phyloP scores from a whole-genome alignment of 306 rosid species.

The Rosa chinensis region DNA sequence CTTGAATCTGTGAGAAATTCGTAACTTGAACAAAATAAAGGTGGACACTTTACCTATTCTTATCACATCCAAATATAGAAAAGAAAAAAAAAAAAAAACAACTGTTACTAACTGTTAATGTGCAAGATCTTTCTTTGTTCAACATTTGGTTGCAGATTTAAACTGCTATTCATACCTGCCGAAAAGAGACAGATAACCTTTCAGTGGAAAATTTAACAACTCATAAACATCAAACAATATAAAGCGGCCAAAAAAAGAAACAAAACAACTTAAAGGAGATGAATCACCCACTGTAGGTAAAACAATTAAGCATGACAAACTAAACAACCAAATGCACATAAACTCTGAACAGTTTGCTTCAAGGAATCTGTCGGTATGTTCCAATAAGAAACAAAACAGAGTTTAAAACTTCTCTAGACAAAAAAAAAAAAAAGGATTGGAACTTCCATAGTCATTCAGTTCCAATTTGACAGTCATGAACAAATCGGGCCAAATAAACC shows the following conservation, averaged over 20 bases:
- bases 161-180: constrained; percentile 50
- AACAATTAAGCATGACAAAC: background rate
- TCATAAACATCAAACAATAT: background rate
- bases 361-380: background rate
- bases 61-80: constrained; percentile 19
- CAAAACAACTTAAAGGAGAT: background rate
- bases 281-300: background rate
- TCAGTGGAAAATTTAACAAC: constrained; percentile 2
- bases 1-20: constrained; percentile 35
- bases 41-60: constrained; percentile 37
- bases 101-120: constrained; percentile 41
- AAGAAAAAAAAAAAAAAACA: background rate
- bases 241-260: background rate
- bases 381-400: background rate
- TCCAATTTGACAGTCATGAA: background rate
- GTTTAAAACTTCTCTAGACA: background rate
- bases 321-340: background rate
- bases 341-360: background rate
- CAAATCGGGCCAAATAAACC: background rate
- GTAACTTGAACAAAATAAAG: constrained; percentile 30
- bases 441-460: background rate
- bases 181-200: constrained; percentile 27
- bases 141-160: constrained; percentile 49
- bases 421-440: background rate
- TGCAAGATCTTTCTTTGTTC: constrained; percentile 46